A percentile compares a stretch with the other conserved stretches of the same genome.
phyloP scores from a whole-genome alignment of 768 basidiomycete genomes.

The Pisolithus microcarpus region DNA sequence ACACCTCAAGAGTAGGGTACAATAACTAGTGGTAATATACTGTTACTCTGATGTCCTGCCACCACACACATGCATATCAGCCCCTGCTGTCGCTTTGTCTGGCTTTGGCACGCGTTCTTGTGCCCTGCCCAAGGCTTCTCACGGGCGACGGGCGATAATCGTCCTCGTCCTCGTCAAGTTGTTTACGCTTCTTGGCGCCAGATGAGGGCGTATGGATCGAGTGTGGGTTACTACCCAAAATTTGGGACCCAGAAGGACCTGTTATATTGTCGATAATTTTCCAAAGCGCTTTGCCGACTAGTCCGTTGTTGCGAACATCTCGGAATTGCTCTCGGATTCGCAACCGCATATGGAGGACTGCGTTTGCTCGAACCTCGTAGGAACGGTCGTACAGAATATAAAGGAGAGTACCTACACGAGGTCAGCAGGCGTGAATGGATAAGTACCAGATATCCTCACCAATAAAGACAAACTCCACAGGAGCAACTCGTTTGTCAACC shows the following conservation, averaged over 20 bases:
- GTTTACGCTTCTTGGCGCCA: slow-evolving; percentile 24
- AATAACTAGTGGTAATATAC: slow-evolving; percentile 30
- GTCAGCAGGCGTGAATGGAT: neutral
- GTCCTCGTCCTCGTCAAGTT: slow-evolving; percentile 28
- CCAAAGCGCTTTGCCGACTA: slow-evolving; percentile 55
- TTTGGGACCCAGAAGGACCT: slow-evolving; percentile 25
- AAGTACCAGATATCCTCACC: slow-evolving; percentile 36
- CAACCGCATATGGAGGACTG: slow-evolving; percentile 51
- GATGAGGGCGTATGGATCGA: slow-evolving; percentile 1
- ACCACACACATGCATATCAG: neutral
- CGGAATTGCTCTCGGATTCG: slow-evolving; percentile 47
- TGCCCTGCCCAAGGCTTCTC: slow-evolving; percentile 29
- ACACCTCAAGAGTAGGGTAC: slow-evolving; percentile 63
- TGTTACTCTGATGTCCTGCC: neutral
- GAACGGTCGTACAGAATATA: slow-evolving; percentile 41
- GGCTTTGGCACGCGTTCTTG: slow-evolving; percentile 37
- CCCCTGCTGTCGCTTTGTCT: slow-evolving; percentile 16
- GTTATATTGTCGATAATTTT: slow-evolving; percentile 38
- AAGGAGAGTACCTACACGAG: slow-evolving; percentile 55
- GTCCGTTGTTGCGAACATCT: slow-evolving; percentile 60
- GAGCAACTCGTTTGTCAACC: slow-evolving; percentile 57
- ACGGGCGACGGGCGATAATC: slow-evolving; percentile 45
- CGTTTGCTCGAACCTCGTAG: slow-evolving; percentile 43
- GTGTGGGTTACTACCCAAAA: slow-evolving; percentile 20
- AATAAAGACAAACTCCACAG: slow-evolving; percentile 75